phyloP scores from a whole-genome alignment of 441 rosid species.

The Adansonia madagascariensis region DNA sequence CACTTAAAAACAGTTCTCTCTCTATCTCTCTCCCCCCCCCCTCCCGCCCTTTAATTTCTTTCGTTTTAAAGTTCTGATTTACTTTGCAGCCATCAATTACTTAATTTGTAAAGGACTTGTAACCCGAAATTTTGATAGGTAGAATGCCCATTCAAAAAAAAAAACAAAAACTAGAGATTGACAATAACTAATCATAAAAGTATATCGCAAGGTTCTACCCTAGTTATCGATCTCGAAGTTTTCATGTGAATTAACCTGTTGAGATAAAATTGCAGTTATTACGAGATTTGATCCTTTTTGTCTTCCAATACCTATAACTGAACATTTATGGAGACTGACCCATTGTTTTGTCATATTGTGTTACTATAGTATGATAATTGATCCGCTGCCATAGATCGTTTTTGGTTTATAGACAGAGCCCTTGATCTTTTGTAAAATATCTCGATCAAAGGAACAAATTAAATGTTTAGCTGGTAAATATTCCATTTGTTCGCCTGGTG shows the following conservation, averaged over 20 bases:
- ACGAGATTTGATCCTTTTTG: neutral
- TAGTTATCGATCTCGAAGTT: neutral
- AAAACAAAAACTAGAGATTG: neutral
- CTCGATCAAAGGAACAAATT: constrained; percentile 38
- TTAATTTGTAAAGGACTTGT: too few species aligned
- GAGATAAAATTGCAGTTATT: neutral
- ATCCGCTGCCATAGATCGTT: neutral
- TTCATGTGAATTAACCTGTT: neutral
- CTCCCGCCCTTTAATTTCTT: too few species aligned
- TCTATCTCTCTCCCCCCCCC: neutral
- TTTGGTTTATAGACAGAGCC: neutral
- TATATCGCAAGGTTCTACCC: neutral
- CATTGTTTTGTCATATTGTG: constrained; percentile 5
- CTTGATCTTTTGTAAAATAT: neutral
- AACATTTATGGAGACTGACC: neutral
- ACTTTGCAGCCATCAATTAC: neutral
- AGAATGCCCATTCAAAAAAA: neutral
- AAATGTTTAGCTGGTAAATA: constrained; percentile 34
- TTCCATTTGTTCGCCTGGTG: constrained; percentile 24
- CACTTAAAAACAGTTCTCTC: constrained; percentile 4
- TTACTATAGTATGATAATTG: neutral
- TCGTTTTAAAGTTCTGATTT: neutral
- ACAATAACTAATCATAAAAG: neutral
- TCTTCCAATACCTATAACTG: neutral
- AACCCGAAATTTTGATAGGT: too few species aligned